Evolutionary conservation across 2,329 filamentous ascomycete species (phyloP).

Genomic region (Spiromastix sp.): DNA sequence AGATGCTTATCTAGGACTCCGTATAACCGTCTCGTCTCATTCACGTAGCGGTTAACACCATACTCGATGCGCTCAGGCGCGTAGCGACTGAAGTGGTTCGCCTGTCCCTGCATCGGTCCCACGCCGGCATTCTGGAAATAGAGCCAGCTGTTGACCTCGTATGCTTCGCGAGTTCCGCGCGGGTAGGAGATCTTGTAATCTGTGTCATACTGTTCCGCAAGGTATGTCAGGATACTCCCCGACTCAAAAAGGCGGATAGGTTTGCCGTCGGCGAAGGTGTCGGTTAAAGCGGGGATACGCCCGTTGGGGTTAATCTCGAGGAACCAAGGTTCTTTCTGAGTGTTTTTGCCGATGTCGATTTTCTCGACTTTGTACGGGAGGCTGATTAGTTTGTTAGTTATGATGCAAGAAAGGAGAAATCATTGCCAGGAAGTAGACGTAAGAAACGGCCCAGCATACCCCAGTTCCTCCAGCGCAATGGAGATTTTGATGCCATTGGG

Average conservation of each 20-base stretch:
- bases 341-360: slow-evolving; percentile 63
- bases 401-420: slow-evolving; percentile 8
- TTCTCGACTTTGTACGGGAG: slow-evolving; percentile 67
- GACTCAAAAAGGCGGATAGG: slow-evolving; percentile 71
- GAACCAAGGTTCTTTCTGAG: slow-evolving; percentile 82
- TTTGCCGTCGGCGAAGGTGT: slow-evolving; percentile 64
- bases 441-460: slow-evolving; percentile 24
- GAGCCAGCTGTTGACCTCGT: slow-evolving; percentile 70
- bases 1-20: slow-evolving; percentile 66
- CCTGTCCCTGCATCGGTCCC: slow-evolving; percentile 74
- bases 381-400: slow-evolving; percentile 19
- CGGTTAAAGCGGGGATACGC: slow-evolving; percentile 77
- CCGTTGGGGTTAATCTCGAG: slow-evolving; percentile 88
- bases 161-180: slow-evolving; percentile 59
- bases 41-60: slow-evolving; percentile 69
- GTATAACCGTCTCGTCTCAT: slow-evolving; percentile 76
- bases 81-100: slow-evolving; percentile 76
- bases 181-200: slow-evolving; percentile 78
- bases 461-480: slow-evolving; percentile 76
- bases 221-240: slow-evolving; percentile 74
- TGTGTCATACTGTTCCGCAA: slow-evolving; percentile 69
- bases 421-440: neutral
- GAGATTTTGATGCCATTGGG: slow-evolving; percentile 87
- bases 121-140: slow-evolving; percentile 72
- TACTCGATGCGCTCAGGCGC: slow-evolving; percentile 76